Percentiles rank a stretch among this genome's conserved stretches.
Evolutionary conservation across 345 rosid genomes (phyloP).

Genomic region (Eucalyptus curtisii): DNA sequence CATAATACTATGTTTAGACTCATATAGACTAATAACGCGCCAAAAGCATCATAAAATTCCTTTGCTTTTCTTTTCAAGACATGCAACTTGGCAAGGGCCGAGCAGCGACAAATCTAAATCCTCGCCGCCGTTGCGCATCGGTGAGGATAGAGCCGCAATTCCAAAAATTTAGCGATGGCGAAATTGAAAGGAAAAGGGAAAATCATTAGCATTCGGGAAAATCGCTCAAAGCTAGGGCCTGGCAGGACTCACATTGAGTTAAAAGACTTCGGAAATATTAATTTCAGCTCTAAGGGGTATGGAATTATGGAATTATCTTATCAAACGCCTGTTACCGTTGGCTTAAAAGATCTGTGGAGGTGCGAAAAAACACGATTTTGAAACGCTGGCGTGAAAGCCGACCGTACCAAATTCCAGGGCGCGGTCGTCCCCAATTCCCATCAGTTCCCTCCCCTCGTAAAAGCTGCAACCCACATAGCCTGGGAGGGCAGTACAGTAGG

Average conservation of each 20-base stretch:
- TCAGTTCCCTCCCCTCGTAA: neutral
- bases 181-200: neutral
- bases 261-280: neutral
- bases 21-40: neutral
- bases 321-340: too few relatives aligned
- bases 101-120: too few relatives aligned
- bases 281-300: neutral
- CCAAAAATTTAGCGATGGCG: neutral
- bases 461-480: neutral
- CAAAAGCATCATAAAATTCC: neutral
- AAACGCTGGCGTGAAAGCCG: neutral
- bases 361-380: too few relatives aligned
- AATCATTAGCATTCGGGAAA: neutral
- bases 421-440: neutral
- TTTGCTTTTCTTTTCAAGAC: neutral
- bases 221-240: neutral
- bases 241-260: neutral
- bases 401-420: neutral
- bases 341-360: too few relatives aligned
- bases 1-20: neutral
- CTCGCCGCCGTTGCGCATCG: fast-evolving
- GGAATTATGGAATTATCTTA: fast-evolving
- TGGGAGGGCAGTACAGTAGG: neutral
- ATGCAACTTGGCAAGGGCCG: neutral
- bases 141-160: neutral